phyloP scores from a whole-genome alignment of 805 yeast genomes.

The Priceomyces melissophilus region DNA sequence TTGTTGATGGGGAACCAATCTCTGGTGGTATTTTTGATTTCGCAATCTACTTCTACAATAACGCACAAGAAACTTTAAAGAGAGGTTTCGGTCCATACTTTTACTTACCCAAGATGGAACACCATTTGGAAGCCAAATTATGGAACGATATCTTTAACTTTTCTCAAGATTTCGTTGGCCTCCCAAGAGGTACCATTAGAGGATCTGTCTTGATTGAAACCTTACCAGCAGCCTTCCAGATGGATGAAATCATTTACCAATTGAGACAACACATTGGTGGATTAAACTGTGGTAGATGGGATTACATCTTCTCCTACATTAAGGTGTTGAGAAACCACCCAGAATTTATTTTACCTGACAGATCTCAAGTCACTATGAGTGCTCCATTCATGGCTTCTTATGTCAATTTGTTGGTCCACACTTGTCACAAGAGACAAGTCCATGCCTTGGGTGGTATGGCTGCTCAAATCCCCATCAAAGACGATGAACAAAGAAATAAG shows the following conservation, averaged over 20 bases:
- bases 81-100: slow-evolving; percentile 79
- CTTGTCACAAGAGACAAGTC: slow-evolving; percentile 74
- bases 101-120: slow-evolving; percentile 84
- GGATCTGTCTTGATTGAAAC: slow-evolving; percentile 83
- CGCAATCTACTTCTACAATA: slow-evolving; percentile 74
- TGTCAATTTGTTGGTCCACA: slow-evolving; percentile 67
- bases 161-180: slow-evolving; percentile 66
- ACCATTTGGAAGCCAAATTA: slow-evolving; percentile 74
- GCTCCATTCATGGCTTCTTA: slow-evolving; percentile 80
- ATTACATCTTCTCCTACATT: slow-evolving; percentile 77
- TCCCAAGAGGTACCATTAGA: slow-evolving; percentile 74
- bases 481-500: slow-evolving; percentile 59
- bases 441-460: slow-evolving; percentile 94
- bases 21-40: slow-evolving; percentile 77
- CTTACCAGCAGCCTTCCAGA: slow-evolving; percentile 80
- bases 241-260: slow-evolving; percentile 80
- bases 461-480: slow-evolving; percentile 78
- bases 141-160: slow-evolving; percentile 81
- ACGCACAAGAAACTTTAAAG: slow-evolving; percentile 57
- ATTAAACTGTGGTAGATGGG: slow-evolving; percentile 88
- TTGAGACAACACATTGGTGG: slow-evolving; percentile 76
- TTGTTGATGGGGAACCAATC: slow-evolving; percentile 72
- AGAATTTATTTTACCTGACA: slow-evolving; percentile 69
- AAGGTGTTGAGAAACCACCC: slow-evolving; percentile 69
- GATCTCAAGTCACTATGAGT: slow-evolving; percentile 75